Evolutionary conservation across 2,329 filamentous ascomycete species (phyloP).

Genomic region (Pezicula carpinea): DNA sequence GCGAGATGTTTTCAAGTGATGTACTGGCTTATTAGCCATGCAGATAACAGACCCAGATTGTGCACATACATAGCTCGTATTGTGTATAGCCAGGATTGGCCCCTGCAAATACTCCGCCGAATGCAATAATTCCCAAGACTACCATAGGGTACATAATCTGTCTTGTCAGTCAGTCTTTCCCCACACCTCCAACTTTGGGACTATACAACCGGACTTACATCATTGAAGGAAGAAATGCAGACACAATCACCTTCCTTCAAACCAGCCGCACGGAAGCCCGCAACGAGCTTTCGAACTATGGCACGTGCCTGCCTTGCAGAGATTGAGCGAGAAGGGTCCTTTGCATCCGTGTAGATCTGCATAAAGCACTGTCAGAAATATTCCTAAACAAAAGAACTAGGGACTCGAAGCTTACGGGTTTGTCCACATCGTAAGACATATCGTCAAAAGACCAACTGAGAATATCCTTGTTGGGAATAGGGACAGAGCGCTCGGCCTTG

Average conservation of each 20-base stretch:
- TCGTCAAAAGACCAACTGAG: slow-evolving; percentile 23
- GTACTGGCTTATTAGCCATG: slow-evolving; percentile 2
- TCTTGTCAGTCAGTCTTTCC: not conserved
- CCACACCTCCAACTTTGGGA: not conserved
- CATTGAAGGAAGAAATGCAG: slow-evolving; percentile 26
- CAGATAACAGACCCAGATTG: too few species aligned
- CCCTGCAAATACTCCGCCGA: slow-evolving; percentile 23
- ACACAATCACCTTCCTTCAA: slow-evolving; percentile 25
- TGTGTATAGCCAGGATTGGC: slow-evolving; percentile 25
- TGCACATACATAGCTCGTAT: slow-evolving; percentile 16
- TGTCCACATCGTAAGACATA: slow-evolving; percentile 16
- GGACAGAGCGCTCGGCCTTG: slow-evolving; percentile 7
- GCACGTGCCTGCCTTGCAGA: slow-evolving; percentile 20
- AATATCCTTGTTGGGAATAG: slow-evolving; percentile 20
- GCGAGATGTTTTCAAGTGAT: slow-evolving; percentile 23
- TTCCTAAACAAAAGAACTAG: not conserved
- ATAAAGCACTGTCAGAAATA: not conserved
- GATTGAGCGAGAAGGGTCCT: slow-evolving; percentile 17
- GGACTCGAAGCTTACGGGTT: slow-evolving; percentile 14
- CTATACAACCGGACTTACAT: slow-evolving; percentile 13
- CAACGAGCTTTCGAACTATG: slow-evolving; percentile 20
- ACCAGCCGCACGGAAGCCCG: slow-evolving; percentile 22
- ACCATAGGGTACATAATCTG: slow-evolving; percentile 19
- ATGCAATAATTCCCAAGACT: slow-evolving; percentile 21
- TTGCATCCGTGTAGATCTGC: slow-evolving; percentile 23